These are phyloP conservation scores for Hippophae gyantsensis DNA, from an alignment of 306 rosid genomes.

Conservation along the genomic window DNA sequence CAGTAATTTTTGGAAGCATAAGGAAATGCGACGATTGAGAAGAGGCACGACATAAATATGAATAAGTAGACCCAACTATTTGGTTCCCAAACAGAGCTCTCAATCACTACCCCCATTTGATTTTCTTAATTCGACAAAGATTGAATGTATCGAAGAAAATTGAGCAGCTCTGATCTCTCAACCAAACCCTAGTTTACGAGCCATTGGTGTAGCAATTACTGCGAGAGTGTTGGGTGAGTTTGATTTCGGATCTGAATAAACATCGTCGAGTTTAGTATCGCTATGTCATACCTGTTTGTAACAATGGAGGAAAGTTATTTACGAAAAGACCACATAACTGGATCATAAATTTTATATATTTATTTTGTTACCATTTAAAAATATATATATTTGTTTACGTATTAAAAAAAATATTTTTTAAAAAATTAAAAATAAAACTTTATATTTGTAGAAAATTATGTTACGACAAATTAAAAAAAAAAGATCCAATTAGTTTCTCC, in stretches of 20 bases:
- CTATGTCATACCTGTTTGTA: too few species aligned
- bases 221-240: constrained; percentile 3
- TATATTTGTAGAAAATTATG: too few species aligned
- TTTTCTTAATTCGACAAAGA: constrained; percentile 13
- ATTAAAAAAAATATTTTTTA: too few species aligned
- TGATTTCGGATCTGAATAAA: constrained; percentile 7
- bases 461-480: too few species aligned
- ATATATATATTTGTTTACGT: too few species aligned
- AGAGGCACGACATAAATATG: constrained; percentile 52
- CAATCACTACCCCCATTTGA: constrained; percentile 69
- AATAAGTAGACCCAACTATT: constrained; percentile 49
- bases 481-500: too few species aligned
- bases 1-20: constrained; percentile 25
- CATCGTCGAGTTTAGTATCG: neutral
- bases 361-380: too few species aligned
- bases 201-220: constrained; percentile 6
- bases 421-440: too few species aligned
- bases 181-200: constrained; percentile 27
- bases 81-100: constrained; percentile 74
- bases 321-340: too few species aligned
- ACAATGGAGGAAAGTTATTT: too few species aligned
- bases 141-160: constrained; percentile 2
- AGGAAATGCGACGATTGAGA: constrained; percentile 50
- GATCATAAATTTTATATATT: too few species aligned
- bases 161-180: constrained; percentile 22